Percentiles rank a stretch among this genome's conserved stretches.
Conservation (phyloP, 495 filamentous ascomycete genomes). For the Pyrenula massariospora region DNA sequence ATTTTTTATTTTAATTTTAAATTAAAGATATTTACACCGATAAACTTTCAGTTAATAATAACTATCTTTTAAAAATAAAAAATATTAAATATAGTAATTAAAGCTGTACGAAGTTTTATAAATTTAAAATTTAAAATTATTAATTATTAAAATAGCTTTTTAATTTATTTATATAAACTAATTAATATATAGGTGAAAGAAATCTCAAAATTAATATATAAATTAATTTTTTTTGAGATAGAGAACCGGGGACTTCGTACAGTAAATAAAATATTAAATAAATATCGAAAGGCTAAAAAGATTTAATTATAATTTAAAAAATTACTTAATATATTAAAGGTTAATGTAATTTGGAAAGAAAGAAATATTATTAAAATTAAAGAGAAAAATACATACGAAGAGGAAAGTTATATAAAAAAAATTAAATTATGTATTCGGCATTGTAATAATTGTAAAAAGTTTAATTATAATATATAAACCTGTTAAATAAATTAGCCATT, state of each 20-base stretch:
- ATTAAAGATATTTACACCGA: background rate
- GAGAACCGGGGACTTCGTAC: background rate
- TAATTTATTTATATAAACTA: background rate
- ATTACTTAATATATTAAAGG: background rate
- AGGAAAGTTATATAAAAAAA: conserved; percentile 3
- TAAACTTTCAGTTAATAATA: background rate
- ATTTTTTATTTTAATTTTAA: conserved; percentile 8
- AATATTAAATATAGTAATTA: background rate
- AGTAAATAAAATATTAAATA: background rate
- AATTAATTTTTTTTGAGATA: background rate
- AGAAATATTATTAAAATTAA: background rate
- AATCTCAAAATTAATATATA: background rate
- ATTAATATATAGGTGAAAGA: background rate
- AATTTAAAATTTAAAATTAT: background rate
- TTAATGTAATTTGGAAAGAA: background rate
- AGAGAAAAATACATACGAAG: too few species aligned
- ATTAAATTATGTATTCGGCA: background rate
- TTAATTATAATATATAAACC: too few species aligned
- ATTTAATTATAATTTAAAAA: background rate
- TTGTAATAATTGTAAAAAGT: background rate
- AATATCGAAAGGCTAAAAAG: background rate
- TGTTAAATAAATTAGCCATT: too few species aligned
- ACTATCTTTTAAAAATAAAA: too few species aligned
- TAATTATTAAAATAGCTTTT: background rate
- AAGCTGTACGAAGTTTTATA: background rate